Conservation (phyloP, 2,329 filamentous ascomycete genomes). For the Zymoseptoria pseudotritici region DNA sequence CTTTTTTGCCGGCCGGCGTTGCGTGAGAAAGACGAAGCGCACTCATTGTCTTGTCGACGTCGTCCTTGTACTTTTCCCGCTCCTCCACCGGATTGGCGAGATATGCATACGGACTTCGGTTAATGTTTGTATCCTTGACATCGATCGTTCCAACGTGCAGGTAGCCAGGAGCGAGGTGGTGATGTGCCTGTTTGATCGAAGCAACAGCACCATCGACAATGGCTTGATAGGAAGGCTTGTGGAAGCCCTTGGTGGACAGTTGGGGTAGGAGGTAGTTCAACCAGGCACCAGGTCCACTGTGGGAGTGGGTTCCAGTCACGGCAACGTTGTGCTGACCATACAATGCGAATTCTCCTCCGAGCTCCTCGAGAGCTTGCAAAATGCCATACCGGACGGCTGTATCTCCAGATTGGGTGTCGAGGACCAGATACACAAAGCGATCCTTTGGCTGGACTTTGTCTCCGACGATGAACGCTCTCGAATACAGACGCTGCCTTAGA, state of each 20-base stretch:
- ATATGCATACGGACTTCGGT: constrained; percentile 82
- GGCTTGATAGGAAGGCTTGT: constrained; percentile 77
- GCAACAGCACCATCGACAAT: constrained; percentile 79
- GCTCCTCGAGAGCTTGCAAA: constrained; percentile 59
- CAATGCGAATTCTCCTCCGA: constrained; percentile 65
- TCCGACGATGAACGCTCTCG: constrained; percentile 80
- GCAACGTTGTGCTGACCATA: constrained; percentile 79
- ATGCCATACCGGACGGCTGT: constrained; percentile 85
- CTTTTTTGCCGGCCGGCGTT: constrained; percentile 65
- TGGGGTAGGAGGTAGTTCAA: constrained; percentile 90
- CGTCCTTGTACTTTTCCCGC: constrained; percentile 57
- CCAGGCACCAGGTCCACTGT: constrained; percentile 87
- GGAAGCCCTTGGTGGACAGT: constrained; percentile 79
- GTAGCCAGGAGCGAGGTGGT: constrained; percentile 60
- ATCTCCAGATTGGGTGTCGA: constrained; percentile 83
- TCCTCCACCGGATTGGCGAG: constrained; percentile 75
- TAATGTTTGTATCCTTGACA: constrained; percentile 72
- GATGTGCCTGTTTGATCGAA: constrained; percentile 75
- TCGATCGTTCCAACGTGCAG: constrained; percentile 63
- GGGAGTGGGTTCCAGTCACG: constrained; percentile 86
- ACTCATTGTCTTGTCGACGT: constrained; percentile 71
- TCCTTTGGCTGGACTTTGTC: constrained; percentile 58
- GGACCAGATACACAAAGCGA: constrained; percentile 76
- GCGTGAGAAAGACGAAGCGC: constrained; percentile 62
- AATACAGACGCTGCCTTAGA: constrained; percentile 79